Evolutionary conservation across 768 basidiomycete species (phyloP).

Genomic region (Boletus sensibilis): DNA sequence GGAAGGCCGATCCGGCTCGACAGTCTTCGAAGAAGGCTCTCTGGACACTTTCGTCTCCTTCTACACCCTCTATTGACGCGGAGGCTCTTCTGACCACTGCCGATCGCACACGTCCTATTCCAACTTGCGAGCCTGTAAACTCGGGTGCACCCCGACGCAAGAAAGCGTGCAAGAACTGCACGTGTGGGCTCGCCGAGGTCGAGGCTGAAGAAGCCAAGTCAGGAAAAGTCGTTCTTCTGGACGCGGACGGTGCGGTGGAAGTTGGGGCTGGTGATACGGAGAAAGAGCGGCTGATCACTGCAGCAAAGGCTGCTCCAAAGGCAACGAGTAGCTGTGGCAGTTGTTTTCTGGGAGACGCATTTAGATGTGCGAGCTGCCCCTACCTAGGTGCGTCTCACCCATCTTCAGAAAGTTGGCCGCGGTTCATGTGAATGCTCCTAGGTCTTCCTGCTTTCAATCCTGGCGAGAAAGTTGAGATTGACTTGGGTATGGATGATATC

Average conservation of each 20-base stretch:
- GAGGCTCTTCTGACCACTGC: slow-evolving; percentile 80
- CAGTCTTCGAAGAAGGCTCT: slow-evolving; percentile 83
- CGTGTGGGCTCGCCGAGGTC: slow-evolving; percentile 93
- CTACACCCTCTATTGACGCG: slow-evolving; percentile 75
- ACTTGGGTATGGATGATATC: slow-evolving; percentile 86
- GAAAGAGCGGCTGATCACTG: slow-evolving; percentile 61
- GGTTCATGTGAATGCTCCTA: slow-evolving; percentile 33
- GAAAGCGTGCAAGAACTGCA: slow-evolving; percentile 94
- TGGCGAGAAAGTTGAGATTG: slow-evolving; percentile 95
- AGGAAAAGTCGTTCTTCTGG: slow-evolving; percentile 66
- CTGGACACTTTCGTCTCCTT: slow-evolving; percentile 76
- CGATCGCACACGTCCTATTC: slow-evolving; percentile 77
- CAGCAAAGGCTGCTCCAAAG: slow-evolving; percentile 73
- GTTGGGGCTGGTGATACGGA: slow-evolving; percentile 57
- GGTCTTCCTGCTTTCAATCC: slow-evolving; percentile 98
- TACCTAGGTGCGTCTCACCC: slow-evolving; percentile 76
- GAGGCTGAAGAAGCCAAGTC: slow-evolving; percentile 75
- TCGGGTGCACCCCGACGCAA: slow-evolving; percentile 61
- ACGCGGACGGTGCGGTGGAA: slow-evolving; percentile 56
- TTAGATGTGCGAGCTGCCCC: slow-evolving; percentile 93
- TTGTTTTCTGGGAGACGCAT: slow-evolving; percentile 97
- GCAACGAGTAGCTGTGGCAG: slow-evolving; percentile 96
- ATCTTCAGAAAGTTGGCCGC: slow-evolving; percentile 5
- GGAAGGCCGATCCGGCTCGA: slow-evolving; percentile 51
- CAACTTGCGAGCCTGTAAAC: slow-evolving; percentile 67